Percentiles rank a stretch among this genome's conserved stretches.
Conservation (phyloP, 257 asterid genomes). For the Petunia axillaris region DNA sequence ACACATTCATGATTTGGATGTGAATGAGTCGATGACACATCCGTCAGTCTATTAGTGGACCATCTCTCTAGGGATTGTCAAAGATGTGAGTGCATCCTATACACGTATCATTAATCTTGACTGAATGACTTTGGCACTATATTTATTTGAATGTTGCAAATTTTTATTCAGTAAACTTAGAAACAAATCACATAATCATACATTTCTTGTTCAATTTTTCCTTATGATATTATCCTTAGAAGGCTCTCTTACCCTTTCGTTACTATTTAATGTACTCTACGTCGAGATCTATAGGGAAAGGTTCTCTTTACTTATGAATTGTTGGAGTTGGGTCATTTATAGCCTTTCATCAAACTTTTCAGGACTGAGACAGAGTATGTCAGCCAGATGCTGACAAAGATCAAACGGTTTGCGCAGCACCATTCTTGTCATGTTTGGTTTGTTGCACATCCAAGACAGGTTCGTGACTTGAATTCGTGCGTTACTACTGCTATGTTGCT, state of each 20-base stretch:
- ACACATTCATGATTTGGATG: too few relatives aligned
- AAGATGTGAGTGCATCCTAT: too few relatives aligned
- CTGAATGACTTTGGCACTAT: too few relatives aligned
- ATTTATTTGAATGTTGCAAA: too few relatives aligned
- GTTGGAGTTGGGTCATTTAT: not conserved
- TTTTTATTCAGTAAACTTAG: too few relatives aligned
- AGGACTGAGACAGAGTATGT: constrained; percentile 99
- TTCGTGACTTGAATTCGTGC: constrained; percentile 31
- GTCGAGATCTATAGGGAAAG: not conserved
- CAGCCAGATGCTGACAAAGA: constrained; percentile 92
- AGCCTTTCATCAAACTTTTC: constrained; percentile 26
- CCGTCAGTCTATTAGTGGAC: too few relatives aligned
- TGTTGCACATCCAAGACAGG: constrained; percentile 99
- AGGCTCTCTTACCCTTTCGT: constrained; percentile 9
- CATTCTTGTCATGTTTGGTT: constrained; percentile 98
- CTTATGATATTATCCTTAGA: not conserved
- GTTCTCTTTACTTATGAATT: constrained; percentile 2
- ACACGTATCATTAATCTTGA: too few relatives aligned
- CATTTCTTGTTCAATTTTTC: not conserved
- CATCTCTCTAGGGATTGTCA: too few relatives aligned
- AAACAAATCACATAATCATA: too few relatives aligned
- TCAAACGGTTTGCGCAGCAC: constrained; percentile 96
- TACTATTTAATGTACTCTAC: not conserved
- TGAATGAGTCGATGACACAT: too few relatives aligned
- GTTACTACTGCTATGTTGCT: not conserved